Percentiles rank a stretch among this genome's conserved stretches.
These are phyloP conservation scores for Ensete ventricosum DNA, from an alignment of 176 grass and related monocot species.

Conservation along the genomic window DNA sequence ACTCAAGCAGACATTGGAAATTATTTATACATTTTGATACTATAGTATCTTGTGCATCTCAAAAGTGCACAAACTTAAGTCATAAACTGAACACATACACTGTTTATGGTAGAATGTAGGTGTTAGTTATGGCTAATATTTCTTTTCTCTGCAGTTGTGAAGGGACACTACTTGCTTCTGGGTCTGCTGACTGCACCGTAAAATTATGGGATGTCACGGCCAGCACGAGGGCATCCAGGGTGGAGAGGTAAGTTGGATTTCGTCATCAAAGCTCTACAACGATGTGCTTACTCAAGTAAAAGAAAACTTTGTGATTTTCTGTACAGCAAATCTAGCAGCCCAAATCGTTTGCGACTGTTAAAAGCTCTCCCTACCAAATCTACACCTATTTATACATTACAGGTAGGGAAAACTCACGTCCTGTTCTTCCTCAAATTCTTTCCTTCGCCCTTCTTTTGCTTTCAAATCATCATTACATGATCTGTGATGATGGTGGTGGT, in stretches of 20 bases:
- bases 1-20: neutral
- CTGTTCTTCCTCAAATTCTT: neutral
- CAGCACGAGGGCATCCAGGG: slow-evolving; percentile 66
- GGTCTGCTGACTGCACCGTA: slow-evolving; percentile 85
- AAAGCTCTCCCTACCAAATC: slow-evolving; percentile 91
- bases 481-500: neutral
- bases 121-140: neutral
- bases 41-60: neutral
- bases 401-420: slow-evolving; percentile 36
- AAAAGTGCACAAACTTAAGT: neutral
- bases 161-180: slow-evolving; percentile 92
- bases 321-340: slow-evolving; percentile 54
- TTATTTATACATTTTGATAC: neutral
- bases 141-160: slow-evolving; percentile 51
- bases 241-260: slow-evolving; percentile 43
- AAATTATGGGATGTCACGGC: slow-evolving; percentile 93
- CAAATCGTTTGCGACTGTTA: slow-evolving; percentile 43
- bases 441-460: neutral
- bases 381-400: slow-evolving; percentile 69
- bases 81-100: too few species aligned
- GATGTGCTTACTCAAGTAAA: neutral
- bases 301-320: neutral
- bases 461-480: too few species aligned
- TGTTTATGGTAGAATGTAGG: neutral
- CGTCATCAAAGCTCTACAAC: neutral